phyloP scores from a whole-genome alignment of 306 rosid species.

The Quercus berberidifolia region DNA sequence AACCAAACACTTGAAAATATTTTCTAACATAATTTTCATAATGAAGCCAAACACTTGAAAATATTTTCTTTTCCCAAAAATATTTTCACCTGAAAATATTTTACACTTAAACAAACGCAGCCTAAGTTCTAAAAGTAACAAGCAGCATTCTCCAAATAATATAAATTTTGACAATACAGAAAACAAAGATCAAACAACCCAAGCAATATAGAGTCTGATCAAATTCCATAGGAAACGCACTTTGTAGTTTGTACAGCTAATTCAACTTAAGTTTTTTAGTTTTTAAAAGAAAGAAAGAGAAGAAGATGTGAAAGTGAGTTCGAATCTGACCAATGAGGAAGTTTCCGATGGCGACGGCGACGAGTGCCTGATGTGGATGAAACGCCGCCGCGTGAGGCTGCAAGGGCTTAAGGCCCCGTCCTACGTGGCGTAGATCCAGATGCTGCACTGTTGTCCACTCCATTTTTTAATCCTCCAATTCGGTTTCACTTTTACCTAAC shows the following conservation, averaged over 20 bases:
- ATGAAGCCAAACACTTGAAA: no score
- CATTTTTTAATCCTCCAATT: conserved; percentile 37
- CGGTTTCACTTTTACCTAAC: conserved; percentile 25
- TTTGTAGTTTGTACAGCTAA: no score
- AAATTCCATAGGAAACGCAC: neutral
- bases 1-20: no score
- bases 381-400: conserved; percentile 93
- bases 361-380: conserved; percentile 88
- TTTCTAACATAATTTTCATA: no score
- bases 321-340: conserved; percentile 66
- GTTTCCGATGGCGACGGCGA: conserved; percentile 90
- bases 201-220: neutral
- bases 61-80: no score
- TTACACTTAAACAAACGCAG: no score
- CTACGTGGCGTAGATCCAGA: conserved; percentile 93
- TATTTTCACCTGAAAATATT: no score
- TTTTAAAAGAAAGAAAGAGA: no score
- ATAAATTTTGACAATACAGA: no score
- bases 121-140: neutral
- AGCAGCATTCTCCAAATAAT: neutral
- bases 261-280: no score
- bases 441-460: conserved; percentile 99
- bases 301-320: no score
- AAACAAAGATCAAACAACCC: no score
- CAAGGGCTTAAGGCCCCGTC: conserved; percentile 53